phyloP scores from a whole-genome alignment of 73 alveolate genomes.

The Paramecium caudatum region DNA sequence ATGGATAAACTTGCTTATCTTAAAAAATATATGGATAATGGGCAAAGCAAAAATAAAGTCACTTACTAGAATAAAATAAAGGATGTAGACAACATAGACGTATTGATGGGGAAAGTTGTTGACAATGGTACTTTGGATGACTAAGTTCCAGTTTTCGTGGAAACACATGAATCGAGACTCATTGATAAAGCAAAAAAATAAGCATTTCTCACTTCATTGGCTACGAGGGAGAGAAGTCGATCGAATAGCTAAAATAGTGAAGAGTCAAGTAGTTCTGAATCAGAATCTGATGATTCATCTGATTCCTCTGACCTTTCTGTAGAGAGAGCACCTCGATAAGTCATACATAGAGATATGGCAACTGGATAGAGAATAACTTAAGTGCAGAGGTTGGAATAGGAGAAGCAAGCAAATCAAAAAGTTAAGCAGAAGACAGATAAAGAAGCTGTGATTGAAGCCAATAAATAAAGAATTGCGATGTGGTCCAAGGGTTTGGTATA shows the following conservation, averaged over 20 bases:
- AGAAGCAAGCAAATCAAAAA: not conserved
- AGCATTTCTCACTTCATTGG: not conserved
- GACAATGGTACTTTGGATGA: not conserved
- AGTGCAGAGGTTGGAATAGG: not conserved
- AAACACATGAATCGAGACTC: slow-evolving; percentile 25
- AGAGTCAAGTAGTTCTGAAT: slow-evolving; percentile 19
- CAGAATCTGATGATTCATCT: slow-evolving; percentile 2
- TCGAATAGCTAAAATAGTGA: not conserved
- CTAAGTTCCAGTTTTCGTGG: slow-evolving; percentile 36
- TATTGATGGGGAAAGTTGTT: slow-evolving; percentile 41
- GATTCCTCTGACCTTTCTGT: slow-evolving; percentile 40
- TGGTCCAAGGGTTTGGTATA: slow-evolving; percentile 56
- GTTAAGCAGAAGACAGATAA: not conserved
- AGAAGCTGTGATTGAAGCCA: slow-evolving; percentile 20
- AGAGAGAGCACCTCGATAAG: slow-evolving; percentile 50
- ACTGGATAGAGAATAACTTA: slow-evolving; percentile 49
- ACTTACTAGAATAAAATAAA: slow-evolving; percentile 48
- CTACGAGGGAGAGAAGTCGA: slow-evolving; percentile 25
- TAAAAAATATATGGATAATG: slow-evolving; percentile 55
- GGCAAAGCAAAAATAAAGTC: slow-evolving; percentile 19
- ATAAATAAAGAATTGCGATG: slow-evolving; percentile 21
- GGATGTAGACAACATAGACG: slow-evolving; percentile 46
- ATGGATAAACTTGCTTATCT: slow-evolving; percentile 42
- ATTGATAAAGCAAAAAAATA: slow-evolving; percentile 3
- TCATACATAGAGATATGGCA: slow-evolving; percentile 46